Conservation (phyloP, 768 basidiomycete genomes). For the Lactarius indigo region DNA sequence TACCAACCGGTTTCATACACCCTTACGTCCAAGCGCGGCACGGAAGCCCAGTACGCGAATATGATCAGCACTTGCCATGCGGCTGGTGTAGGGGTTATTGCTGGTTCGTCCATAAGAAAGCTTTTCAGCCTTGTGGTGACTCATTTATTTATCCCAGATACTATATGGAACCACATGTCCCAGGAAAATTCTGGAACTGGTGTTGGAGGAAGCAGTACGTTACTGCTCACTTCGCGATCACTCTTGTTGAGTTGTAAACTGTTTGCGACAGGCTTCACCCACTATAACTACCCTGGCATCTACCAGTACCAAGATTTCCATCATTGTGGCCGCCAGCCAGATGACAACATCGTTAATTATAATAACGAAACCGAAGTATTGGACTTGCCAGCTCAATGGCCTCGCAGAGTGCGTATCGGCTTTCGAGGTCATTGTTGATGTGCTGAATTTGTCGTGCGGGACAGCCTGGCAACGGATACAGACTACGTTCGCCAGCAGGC, state of each 20-base stretch:
- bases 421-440: background rate
- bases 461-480: conserved; percentile 61
- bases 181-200: conserved; percentile 41
- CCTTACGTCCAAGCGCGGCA: conserved; percentile 62
- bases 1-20: conserved; percentile 68
- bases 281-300: conserved; percentile 40
- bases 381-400: conserved; percentile 37
- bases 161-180: conserved; percentile 67
- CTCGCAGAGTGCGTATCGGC: conserved; percentile 38
- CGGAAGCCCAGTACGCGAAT: conserved; percentile 45
- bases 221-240: too few relatives aligned
- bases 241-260: background rate
- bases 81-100: conserved; percentile 40
- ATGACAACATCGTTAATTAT: conserved; percentile 55
- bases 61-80: conserved; percentile 40
- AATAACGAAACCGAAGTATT: conserved; percentile 48
- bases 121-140: conserved; percentile 30
- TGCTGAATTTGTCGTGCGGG: background rate
- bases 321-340: conserved; percentile 54
- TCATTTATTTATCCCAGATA: conserved; percentile 34
- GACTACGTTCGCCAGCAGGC: conserved; percentile 51
- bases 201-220: conserved; percentile 18
- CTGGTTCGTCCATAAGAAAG: conserved; percentile 28
- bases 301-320: conserved; percentile 50
- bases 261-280: conserved; percentile 38